Conservation (phyloP, 768 basidiomycete species). For the Botryobasidium botryosum region DNA sequence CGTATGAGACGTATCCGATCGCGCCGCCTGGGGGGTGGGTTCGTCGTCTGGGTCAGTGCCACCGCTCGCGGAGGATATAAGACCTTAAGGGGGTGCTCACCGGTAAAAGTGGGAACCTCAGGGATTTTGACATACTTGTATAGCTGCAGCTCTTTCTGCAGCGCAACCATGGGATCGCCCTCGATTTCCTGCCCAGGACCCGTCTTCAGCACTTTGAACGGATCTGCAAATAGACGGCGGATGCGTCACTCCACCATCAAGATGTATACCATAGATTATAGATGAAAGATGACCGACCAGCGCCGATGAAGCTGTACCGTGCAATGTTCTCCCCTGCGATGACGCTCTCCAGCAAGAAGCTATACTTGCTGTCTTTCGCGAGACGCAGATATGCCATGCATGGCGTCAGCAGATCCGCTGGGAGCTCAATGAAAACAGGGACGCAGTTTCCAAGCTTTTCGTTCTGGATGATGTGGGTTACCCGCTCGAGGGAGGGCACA, state of each 20-base stretch:
- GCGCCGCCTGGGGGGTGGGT: conserved; percentile 51
- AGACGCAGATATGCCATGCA: conserved; percentile 92
- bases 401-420: conserved; percentile 92
- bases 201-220: conserved; percentile 78
- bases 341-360: conserved; percentile 89
- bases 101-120: conserved; percentile 81
- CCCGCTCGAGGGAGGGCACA: conserved; percentile 50
- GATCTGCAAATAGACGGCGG: conserved; percentile 39
- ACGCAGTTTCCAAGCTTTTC: conserved; percentile 85
- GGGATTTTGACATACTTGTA: conserved; percentile 87
- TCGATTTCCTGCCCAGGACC: conserved; percentile 67
- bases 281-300: conserved; percentile 37
- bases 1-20: conserved; percentile 93
- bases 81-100: conserved; percentile 16
- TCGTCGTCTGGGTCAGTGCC: background rate
- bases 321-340: conserved; percentile 79
- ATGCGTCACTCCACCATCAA: background rate
- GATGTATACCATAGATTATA: background rate
- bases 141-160: conserved; percentile 71
- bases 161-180: conserved; percentile 72
- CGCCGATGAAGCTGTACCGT: conserved; percentile 91
- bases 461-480: conserved; percentile 56
- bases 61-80: too few species aligned
- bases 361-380: conserved; percentile 82
- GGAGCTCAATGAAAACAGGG: conserved; percentile 81